A percentile compares a stretch with the other conserved stretches of the same genome.
These are phyloP conservation scores for Kodamaea nitidulidarum DNA, from an alignment of 805 yeast species.

Conservation along the genomic window DNA sequence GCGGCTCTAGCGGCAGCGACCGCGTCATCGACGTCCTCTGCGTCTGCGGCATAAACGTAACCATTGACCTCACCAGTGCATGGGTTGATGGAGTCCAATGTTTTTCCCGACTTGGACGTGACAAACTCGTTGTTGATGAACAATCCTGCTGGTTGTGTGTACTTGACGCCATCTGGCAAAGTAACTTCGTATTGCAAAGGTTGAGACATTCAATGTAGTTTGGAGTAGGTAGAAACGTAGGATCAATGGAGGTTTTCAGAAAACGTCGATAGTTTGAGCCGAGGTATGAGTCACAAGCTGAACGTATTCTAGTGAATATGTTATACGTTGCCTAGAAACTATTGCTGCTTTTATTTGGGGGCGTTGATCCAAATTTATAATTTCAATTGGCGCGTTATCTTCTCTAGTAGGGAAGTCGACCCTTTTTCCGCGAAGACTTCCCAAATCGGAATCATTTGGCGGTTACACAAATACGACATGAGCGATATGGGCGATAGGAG, in stretches of 20 bases:
- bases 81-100: slow-evolving; percentile 42
- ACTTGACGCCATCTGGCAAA: slow-evolving; percentile 48
- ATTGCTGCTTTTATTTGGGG: too few species aligned
- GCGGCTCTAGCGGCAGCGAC: slow-evolving; percentile 38
- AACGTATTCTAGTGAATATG: too few species aligned
- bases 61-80: slow-evolving; percentile 42
- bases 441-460: background rate
- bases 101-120: slow-evolving; percentile 30
- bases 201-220: slow-evolving; percentile 22
- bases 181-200: slow-evolving; percentile 38
- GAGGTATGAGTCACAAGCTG: too few species aligned
- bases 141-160: slow-evolving; percentile 57
- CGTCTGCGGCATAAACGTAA: slow-evolving; percentile 38
- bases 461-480: too few species aligned
- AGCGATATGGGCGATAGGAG: too few species aligned
- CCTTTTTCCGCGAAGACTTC: slow-evolving; percentile 1
- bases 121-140: slow-evolving; percentile 56
- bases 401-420: too few species aligned
- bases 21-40: slow-evolving; percentile 40
- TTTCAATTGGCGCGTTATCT: too few species aligned
- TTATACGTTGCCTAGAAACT: too few species aligned
- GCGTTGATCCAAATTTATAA: too few species aligned
- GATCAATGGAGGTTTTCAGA: background rate
- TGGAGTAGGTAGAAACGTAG: background rate
- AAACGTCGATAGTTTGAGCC: too few species aligned